These are phyloP conservation scores for Fusarium albidum DNA, from an alignment of 2,329 filamentous ascomycete genomes.

Conservation along the genomic window DNA sequence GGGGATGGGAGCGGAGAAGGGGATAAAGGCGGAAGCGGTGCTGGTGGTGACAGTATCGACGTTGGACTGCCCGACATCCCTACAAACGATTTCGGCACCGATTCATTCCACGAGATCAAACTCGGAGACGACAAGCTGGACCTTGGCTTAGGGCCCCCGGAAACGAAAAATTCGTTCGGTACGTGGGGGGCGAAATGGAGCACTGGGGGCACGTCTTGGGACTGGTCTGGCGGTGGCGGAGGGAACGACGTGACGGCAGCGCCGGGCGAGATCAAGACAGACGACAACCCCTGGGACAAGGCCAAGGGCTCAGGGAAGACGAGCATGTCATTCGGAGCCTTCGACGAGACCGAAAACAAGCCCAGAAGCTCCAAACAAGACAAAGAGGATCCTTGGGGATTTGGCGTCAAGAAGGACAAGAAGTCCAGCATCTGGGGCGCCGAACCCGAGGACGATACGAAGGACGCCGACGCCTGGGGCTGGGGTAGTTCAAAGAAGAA, in stretches of 20 bases:
- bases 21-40: too few species aligned
- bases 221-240: constrained; percentile 46
- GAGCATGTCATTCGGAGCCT: constrained; percentile 56
- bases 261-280: constrained; percentile 22
- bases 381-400: constrained; percentile 44
- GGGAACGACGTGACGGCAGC: constrained; percentile 34
- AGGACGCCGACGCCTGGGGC: constrained; percentile 48
- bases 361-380: constrained; percentile 45
- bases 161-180: constrained; percentile 57
- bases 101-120: constrained; percentile 72
- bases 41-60: too few species aligned
- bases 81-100: constrained; percentile 54
- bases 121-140: constrained; percentile 68
- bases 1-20: too few species aligned
- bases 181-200: constrained; percentile 69
- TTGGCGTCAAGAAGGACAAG: constrained; percentile 51
- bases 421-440: constrained; percentile 49
- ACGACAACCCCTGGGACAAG: constrained; percentile 61
- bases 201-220: constrained; percentile 57
- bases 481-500: constrained; percentile 49
- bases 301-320: constrained; percentile 61
- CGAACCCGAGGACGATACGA: constrained; percentile 45
- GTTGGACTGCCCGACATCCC: constrained; percentile 41
- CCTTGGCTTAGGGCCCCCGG: constrained; percentile 60
- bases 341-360: constrained; percentile 52